A percentile compares a stretch with the other conserved stretches of the same genome.
Evolutionary conservation across 169 alveolate species (phyloP).

Genomic region (Cystoisospora suis): DNA sequence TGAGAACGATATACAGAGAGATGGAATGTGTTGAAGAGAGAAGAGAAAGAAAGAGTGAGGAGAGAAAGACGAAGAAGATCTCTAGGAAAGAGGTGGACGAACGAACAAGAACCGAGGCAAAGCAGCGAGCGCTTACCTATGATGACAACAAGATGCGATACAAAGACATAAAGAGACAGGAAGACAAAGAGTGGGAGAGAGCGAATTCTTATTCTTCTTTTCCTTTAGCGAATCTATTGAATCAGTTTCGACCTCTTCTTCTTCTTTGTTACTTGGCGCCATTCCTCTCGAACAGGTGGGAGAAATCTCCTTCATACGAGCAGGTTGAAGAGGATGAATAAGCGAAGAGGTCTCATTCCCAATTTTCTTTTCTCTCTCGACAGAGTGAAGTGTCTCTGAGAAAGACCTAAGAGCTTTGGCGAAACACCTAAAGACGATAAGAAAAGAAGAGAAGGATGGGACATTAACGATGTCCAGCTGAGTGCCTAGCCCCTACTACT

Average conservation of each 20-base stretch:
- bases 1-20: too few relatives aligned
- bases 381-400: too few relatives aligned
- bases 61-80: background rate
- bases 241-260: background rate
- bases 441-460: too few relatives aligned
- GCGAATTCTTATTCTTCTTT: background rate
- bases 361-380: too few relatives aligned
- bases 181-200: too few relatives aligned
- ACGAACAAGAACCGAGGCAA: background rate
- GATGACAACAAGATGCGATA: constrained; percentile 12
- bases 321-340: background rate
- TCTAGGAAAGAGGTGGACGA: background rate
- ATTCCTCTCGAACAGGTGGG: background rate
- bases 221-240: background rate
- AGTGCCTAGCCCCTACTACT: too few relatives aligned
- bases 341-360: too few relatives aligned
- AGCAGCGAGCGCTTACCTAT: background rate
- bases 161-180: background rate
- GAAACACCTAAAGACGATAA: too few relatives aligned
- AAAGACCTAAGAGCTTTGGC: too few relatives aligned
- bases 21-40: background rate
- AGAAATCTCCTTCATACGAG: background rate
- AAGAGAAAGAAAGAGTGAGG: background rate
- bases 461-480: too few relatives aligned
- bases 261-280: background rate